Conservation (phyloP, 1,139 yeast species). For the Blastobotrys petasosporus region DNA sequence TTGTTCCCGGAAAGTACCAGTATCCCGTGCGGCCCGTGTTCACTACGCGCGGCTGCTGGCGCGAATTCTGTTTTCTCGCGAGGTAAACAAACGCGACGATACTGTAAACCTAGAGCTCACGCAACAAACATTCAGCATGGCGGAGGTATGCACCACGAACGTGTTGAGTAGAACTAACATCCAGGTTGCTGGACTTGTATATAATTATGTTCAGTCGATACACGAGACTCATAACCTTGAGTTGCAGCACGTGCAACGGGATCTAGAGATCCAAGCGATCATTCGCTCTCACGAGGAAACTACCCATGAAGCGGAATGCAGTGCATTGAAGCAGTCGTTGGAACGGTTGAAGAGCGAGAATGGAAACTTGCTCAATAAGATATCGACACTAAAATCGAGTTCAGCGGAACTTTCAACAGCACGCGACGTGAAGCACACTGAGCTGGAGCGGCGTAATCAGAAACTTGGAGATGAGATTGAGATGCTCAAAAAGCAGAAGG, state of each 20-base stretch:
- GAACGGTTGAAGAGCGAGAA: background rate
- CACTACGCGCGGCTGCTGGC: too few species aligned
- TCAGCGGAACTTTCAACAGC: background rate
- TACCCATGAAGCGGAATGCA: background rate
- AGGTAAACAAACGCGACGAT: too few species aligned
- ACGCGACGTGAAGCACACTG: slow-evolving; percentile 2
- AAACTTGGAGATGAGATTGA: slow-evolving; percentile 13
- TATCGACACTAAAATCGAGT: slow-evolving; percentile 1
- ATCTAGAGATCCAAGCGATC: slow-evolving; percentile 4
- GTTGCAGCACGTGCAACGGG: slow-evolving; percentile 7
- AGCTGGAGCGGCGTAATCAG: slow-evolving; percentile 13
- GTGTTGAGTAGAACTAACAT: background rate
- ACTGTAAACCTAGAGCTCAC: too few species aligned
- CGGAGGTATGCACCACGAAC: background rate
- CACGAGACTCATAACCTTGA: slow-evolving; percentile 1
- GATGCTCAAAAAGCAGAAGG: slow-evolving; percentile 11
- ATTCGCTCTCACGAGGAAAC: slow-evolving; percentile 5
- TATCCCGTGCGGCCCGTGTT: too few species aligned
- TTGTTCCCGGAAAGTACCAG: too few species aligned
- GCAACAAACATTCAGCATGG: background rate
- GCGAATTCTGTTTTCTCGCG: too few species aligned
- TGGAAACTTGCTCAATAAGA: background rate
- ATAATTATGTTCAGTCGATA: slow-evolving; percentile 1
- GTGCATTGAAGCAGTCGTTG: background rate
- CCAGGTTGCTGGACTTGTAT: background rate